Evolutionary conservation across 2,329 filamentous ascomycete genomes (phyloP), one percentile per base, ranked within the genome.

Genomic region (Penicillium sp.): DNA sequence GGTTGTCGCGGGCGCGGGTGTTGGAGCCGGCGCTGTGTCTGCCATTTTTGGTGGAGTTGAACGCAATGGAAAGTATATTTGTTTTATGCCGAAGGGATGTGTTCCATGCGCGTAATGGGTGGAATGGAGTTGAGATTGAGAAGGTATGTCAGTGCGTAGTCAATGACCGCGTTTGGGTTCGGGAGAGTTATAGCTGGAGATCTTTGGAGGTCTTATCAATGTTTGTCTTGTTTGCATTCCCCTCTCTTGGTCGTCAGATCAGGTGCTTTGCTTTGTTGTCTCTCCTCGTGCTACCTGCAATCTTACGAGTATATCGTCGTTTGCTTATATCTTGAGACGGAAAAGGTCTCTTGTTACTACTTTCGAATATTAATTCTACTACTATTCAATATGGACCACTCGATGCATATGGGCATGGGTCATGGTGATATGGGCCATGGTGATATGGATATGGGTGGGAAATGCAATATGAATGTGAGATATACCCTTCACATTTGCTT

Each of bases 391-490:
- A 68, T 72, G 68, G 68, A 71, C 46, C 67, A 70, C 57, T 62
- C 65, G 21, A 65, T 65, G 62, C 64, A 68, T 48, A 79, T 78
- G 74, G 67, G 28, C 17, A 45, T 45, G 38, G 44, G 65, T 51
- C 69, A 73, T 55, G 60, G 63, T 38, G 64, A 45, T 40, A 55
- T 55, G 52, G 74, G 72, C 57, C 78, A 80, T 62, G 75, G 73
- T 28, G 72, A 73, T 59, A 78, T 78, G 75, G 77, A 76, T 66
- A 82, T 81, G 77, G 75, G 75, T 29, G 70, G 66, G 48, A 81
- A 83, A 76, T 96, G 90, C 79, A 90, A 77, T 71, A 96, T 96
- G 88, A 95, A 90, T 71, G 90, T 91, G 73, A 63, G 84, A 63
- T 45, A 51, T 44, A 21, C 21, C 15, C 37, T 29, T 28, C 6